A percentile compares a stretch with the other conserved stretches of the same genome.
Conservation (phyloP, 2,329 filamentous ascomycete species). For the Colletotrichum higginsianum region DNA sequence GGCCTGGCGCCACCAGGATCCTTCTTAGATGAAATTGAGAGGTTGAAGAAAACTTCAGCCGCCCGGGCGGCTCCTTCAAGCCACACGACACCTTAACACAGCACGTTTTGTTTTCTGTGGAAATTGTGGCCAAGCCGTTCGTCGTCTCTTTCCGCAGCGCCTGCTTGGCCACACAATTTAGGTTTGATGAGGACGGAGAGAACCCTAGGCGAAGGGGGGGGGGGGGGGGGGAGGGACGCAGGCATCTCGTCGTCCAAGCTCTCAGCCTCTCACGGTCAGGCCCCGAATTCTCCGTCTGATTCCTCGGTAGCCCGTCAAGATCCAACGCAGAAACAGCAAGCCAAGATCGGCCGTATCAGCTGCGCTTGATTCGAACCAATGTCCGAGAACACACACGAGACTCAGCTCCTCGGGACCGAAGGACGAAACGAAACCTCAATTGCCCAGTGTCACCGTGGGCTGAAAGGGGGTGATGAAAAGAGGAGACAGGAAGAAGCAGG, state of each 20-base stretch:
- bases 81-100: conserved; percentile 10
- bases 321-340: background rate
- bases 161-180: background rate
- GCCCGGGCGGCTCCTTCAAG: conserved; percentile 11
- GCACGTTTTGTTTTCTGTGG: conserved; percentile 7
- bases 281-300: background rate
- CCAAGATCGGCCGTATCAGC: conserved; percentile 26
- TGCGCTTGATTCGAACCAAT: conserved; percentile 2
- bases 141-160: background rate
- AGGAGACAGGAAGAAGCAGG: conserved; percentile 6
- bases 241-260: background rate
- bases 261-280: background rate
- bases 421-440: background rate
- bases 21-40: too few species aligned
- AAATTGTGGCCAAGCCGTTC: conserved; percentile 25
- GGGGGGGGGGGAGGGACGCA: background rate
- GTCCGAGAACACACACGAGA: conserved; percentile 19
- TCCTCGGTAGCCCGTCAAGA: background rate
- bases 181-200: background rate
- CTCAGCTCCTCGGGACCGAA: background rate
- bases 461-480: background rate
- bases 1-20: background rate
- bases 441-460: background rate
- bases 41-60: background rate
- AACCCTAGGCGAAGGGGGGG: background rate